A percentile compares a stretch with the other conserved stretches of the same genome.
phyloP scores from a whole-genome alignment of 1,284 basidiomycete genomes.

The Puccinia novopanici region DNA sequence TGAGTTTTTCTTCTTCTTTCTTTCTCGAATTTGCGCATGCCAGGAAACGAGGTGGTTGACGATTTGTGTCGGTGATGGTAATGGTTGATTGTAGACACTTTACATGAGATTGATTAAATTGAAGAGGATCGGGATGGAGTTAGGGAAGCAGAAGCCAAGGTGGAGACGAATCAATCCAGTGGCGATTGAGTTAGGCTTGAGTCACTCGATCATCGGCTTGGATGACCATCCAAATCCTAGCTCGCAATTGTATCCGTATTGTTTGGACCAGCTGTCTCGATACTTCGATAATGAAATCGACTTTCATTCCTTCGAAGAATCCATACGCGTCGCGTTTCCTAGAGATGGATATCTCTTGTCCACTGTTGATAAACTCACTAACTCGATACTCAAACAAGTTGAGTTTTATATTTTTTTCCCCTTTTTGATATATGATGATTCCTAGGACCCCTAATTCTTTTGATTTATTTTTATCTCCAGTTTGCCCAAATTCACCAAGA shows the following conservation, averaged over 20 bases:
- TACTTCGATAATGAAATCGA: constrained; percentile 50
- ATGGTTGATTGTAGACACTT: constrained; percentile 18
- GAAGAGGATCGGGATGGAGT: constrained; percentile 25
- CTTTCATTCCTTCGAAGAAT: constrained; percentile 40
- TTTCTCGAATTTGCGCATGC: not conserved
- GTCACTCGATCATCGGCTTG: constrained; percentile 44
- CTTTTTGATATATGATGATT: not conserved
- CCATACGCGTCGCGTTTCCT: constrained; percentile 42
- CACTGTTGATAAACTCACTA: constrained; percentile 45
- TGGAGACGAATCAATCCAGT: constrained; percentile 50
- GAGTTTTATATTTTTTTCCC: not conserved
- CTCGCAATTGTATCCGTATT: constrained; percentile 37
- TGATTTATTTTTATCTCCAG: constrained; percentile 10
- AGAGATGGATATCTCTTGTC: constrained; percentile 35
- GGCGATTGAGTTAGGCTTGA: constrained; percentile 45
- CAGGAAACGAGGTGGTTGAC: not conserved
- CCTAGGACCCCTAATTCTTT: not conserved
- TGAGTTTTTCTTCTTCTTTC: constrained; percentile 10
- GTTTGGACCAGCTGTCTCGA: constrained; percentile 39
- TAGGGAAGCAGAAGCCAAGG: constrained; percentile 23
- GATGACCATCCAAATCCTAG: constrained; percentile 44
- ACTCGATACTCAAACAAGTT: constrained; percentile 48
- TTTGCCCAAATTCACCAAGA: constrained; percentile 50
- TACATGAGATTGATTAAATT: constrained; percentile 42
- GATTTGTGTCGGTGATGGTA: not conserved